Evolutionary conservation across 1,284 basidiomycete species (phyloP), one percentile per base, ranked within the genome.

Genomic region (Ceratobasidium sp.): DNA sequence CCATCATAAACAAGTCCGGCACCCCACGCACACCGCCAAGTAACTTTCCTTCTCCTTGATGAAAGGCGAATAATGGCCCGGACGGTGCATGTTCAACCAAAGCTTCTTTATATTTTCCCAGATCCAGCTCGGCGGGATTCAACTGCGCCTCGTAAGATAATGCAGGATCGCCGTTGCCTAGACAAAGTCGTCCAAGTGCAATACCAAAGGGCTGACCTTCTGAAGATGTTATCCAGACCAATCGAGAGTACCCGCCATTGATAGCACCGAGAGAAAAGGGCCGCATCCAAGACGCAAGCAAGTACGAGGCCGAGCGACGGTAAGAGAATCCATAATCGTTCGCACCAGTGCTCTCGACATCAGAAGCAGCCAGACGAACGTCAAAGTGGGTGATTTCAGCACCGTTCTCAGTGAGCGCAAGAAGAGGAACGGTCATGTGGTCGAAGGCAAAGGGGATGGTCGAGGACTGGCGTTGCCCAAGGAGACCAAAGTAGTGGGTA

Each of bases 1-100:
- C 62, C 46, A 75, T 62, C 46, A 75, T 66, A 50, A 75, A 62
- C 62, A 75, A 44, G 33, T 75, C 73, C 38, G 73, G 62, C 23
- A 38, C 23, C 28, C 73, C 62, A 4, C 48, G 61, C 40, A 56
- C 20, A 17, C 73, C 73, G 42, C 62, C 73, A 17, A 75, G 40
- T 26, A 75, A 40, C 50, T 65, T 75, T 38, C 61, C 73, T 56
- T 75, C 73, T 17, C 73, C 73, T 23, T 75, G 62, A 20, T 66
- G 62, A 65, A 75, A 75, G 2, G 52, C 73, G 44, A 75, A 75
- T 33, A 75, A 12, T 10, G 73, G 61, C 9, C 62, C 73, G 13
- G 62, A 57, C 13, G 61, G 61, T 33, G 61, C 28, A n/a, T 56
- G 50, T 9, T 54, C 40, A 7, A 23, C 26, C 48, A 66, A 12